Percentiles rank a stretch among this genome's conserved stretches.
Conservation (phyloP, 495 filamentous ascomycete species). For the Bathelium albidoporum region DNA sequence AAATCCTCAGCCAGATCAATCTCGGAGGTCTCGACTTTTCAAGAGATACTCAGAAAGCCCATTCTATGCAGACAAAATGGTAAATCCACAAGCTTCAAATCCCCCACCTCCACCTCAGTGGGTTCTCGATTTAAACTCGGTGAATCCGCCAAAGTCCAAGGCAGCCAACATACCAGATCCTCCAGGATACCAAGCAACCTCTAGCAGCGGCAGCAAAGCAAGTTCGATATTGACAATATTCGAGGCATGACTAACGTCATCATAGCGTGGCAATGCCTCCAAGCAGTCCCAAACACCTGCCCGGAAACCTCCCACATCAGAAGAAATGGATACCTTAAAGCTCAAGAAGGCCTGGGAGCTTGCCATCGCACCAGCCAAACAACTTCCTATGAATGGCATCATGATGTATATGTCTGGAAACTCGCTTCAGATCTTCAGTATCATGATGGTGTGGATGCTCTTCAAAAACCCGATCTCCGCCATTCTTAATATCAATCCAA, state of each 20-base stretch:
- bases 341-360: conserved; percentile 99
- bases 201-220: conserved; percentile 45
- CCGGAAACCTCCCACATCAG: conserved; percentile 50
- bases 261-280: conserved; percentile 32
- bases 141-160: conserved; percentile 50
- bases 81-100: not conserved
- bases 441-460: conserved; percentile 99
- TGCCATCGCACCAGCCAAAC: conserved; percentile 85
- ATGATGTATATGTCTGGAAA: conserved; percentile 99
- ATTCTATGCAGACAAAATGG: not conserved
- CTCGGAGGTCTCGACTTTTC: no score
- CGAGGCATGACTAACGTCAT: conserved; percentile 7
- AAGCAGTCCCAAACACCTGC: conserved; percentile 24
- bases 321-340: conserved; percentile 89
- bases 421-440: conserved; percentile 95
- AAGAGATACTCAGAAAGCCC: not conserved
- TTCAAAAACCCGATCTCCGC: conserved; percentile 94
- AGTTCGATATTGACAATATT: conserved; percentile 12
- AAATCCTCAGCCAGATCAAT: not conserved
- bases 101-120: conserved; percentile 54
- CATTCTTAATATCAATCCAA: conserved; percentile 62
- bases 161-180: conserved; percentile 65
- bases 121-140: conserved; percentile 64
- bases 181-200: conserved; percentile 52
- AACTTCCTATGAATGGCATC: conserved; percentile 93